Conservation (phyloP, 75 land plant genomes). For the Pseudotsuga menziesii region DNA sequence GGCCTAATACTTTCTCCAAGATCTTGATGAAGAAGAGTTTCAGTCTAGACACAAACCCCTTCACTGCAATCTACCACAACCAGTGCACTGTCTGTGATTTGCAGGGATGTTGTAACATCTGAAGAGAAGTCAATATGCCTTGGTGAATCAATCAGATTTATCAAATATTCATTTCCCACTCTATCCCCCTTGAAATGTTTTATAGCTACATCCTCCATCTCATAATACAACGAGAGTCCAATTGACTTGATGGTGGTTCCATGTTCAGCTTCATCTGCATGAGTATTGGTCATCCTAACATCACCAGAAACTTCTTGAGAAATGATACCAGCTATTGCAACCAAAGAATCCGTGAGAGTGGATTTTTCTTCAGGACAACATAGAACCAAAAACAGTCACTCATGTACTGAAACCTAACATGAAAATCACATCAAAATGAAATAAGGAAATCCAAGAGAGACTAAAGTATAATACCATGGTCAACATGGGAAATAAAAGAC, state of each 20-base stretch:
- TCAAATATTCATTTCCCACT: constrained; percentile 66
- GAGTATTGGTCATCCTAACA: constrained; percentile 76
- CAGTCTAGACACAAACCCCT: constrained; percentile 94
- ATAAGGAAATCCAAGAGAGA: neutral
- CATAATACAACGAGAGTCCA: constrained; percentile 77
- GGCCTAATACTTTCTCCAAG: constrained; percentile 89
- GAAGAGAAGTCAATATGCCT: constrained; percentile 75
- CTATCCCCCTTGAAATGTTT: constrained; percentile 56
- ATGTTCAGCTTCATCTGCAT: constrained; percentile 51
- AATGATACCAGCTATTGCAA: constrained; percentile 78
- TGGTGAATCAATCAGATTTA: constrained; percentile 78
- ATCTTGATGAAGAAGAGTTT: constrained; percentile 89
- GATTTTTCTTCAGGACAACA: constrained; percentile 47
- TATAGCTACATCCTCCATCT: constrained; percentile 63
- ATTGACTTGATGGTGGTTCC: constrained; percentile 64
- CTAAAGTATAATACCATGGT: constrained; percentile 43
- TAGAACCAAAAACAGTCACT: neutral
- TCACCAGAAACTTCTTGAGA: constrained; percentile 81
- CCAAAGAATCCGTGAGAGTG: constrained; percentile 68
- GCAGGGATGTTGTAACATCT: constrained; percentile 55
- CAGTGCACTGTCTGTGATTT: constrained; percentile 91
- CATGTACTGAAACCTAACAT: neutral
- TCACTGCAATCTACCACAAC: constrained; percentile 95
- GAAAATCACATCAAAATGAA: no score
- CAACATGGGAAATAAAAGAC: constrained; percentile 61